Percentiles rank a stretch among this genome's conserved stretches.
Evolutionary conservation across 148 eudicot species (phyloP).

Genomic region (Amaranthus hypochondriacus): DNA sequence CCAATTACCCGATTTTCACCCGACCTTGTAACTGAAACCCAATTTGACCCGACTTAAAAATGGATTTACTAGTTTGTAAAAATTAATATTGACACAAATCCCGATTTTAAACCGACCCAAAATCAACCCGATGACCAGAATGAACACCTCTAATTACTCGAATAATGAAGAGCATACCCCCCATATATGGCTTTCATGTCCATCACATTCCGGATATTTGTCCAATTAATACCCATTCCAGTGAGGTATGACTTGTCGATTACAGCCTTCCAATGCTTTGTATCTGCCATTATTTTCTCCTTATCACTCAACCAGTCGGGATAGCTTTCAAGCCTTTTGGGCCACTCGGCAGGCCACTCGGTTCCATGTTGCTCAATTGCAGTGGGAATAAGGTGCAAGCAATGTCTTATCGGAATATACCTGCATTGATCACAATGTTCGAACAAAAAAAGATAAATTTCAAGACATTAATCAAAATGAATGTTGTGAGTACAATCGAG

Average conservation of each 20-base stretch:
- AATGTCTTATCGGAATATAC: constrained; percentile 58
- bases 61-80: too few relatives aligned
- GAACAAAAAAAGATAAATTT: background rate
- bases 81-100: too few relatives aligned
- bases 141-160: background rate
- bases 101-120: background rate
- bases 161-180: constrained; percentile 50
- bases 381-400: constrained; percentile 74
- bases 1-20: too few relatives aligned
- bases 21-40: too few relatives aligned
- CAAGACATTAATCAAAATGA: background rate
- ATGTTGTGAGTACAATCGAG: background rate
- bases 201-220: constrained; percentile 79
- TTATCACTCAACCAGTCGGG: constrained; percentile 88
- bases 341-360: constrained; percentile 99
- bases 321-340: constrained; percentile 76
- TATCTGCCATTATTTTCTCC: constrained; percentile 71
- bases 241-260: constrained; percentile 73
- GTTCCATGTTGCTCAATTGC: constrained; percentile 82
- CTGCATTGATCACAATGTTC: constrained; percentile 31
- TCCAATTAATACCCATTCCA: constrained; percentile 90
- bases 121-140: background rate
- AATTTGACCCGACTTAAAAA: too few relatives aligned
- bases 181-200: constrained; percentile 95
- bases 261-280: constrained; percentile 75